Evolutionary conservation across 495 filamentous ascomycete genomes (phyloP), one percentile per base, ranked within the genome.

Genomic region (Aspergillus panamensis): DNA sequence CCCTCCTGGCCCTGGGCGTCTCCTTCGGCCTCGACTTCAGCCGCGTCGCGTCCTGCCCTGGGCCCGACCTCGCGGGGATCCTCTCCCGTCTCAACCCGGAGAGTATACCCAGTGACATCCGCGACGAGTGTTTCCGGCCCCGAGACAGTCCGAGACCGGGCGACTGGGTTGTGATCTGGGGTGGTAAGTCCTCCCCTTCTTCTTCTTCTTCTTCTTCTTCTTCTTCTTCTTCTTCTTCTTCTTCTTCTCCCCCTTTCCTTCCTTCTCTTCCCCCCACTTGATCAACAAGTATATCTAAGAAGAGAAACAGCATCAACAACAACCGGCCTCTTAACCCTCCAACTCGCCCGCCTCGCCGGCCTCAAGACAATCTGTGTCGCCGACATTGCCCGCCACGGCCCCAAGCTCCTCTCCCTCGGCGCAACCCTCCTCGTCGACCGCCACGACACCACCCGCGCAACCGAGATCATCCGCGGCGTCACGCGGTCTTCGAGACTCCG

Each of bases 81-180:
- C 60, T 87, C 14, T 61, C 68, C 3, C 45, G 64, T 0, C 37
- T 82, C 1, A 37, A 74, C 29, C 62, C 53, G 3, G 69, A 76
- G 8, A 43, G 60, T 3, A 66, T 87, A 17, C 73, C 84, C 1
- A 55, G 64, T 25, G 83, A 88, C 62, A 77, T 87, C 32, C 62
- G 71, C 14, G 58, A 70, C 1, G 84, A 88, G 51, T 81, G 77
- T 39, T 79, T 86, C 31, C 67, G 78, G 30, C 5, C 25, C 5
- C 10, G 82, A 83, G 56, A 70, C 77, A 33, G 72, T 78, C 25
- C 25, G 1, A 68, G 69, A 47, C 40, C 59, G 8, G 84, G 82
- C 0, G 85, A 88, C 30, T 89, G 85, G 85, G 66, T 89, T 53
- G 83, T 78, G 10, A 81, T 88, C 13, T 89, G 86, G 86, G 86